Evolutionary conservation across 179 eudicot species (phyloP), one percentile per base, ranked within the genome.

Genomic region (Silene vulgaris): DNA sequence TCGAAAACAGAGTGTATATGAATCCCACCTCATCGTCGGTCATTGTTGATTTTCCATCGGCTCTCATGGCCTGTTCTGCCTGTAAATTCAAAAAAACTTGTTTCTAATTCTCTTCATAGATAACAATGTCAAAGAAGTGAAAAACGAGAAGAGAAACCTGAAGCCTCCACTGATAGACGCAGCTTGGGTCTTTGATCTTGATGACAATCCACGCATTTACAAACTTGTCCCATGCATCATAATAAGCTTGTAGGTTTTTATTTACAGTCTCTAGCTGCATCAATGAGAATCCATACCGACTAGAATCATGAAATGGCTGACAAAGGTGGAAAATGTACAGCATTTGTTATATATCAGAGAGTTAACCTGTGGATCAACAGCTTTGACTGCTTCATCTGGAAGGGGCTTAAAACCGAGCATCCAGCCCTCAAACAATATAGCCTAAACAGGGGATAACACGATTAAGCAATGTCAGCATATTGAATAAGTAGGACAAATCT

Each of bases 21-120:
- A 64, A 59, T 8, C 71, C 68, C 67, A 95, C 99, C 97, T 95
- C 97, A 63, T 95, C 97, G 60, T 95, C 96, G 28, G 97, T 72
- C 97, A 95, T 84, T 66, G 97, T 91, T 3, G 97, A 81, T 48
- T 86, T 86, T 77, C 97, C 99, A 75, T 88, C 99, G 26, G 86
- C 90, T 82, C 92, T 84, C 99, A 92, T 95, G 50, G 91, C 97
- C 69, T 87, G 85, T 86, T 95, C 99, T 11, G 97, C 99, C 99
- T 95, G 91, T 78, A 86, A 75, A 82, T 35, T 69, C 2, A 52
- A 32, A 66, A 2, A 76, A 70, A 50, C 65, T 75, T 50, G 16
- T 65, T 52, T 68, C 69, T 40, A 37, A 13, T 26, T 37, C 50
- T 61, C 28, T 29, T 40, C 13, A 69, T 0, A 45, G 9, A 50